These are phyloP conservation scores for Ramaria sp. DNA, from an alignment of 768 basidiomycete genomes.

Conservation along the genomic window DNA sequence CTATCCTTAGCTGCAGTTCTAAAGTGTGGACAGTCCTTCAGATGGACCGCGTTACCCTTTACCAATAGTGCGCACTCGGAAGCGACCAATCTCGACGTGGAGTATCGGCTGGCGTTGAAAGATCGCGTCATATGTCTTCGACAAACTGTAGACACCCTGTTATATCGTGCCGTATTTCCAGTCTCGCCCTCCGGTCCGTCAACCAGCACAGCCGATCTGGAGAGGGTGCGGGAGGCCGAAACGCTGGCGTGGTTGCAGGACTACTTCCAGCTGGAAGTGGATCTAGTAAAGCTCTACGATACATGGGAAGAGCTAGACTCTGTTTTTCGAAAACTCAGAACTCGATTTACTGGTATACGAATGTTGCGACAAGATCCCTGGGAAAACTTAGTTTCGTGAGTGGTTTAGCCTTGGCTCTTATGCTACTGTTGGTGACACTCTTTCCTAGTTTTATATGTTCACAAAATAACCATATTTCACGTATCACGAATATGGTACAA, in stretches of 20 bases:
- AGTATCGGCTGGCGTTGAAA: conserved; percentile 70
- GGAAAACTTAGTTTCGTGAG: conserved; percentile 91
- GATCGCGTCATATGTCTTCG: conserved; percentile 81
- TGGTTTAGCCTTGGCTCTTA: conserved; percentile 13
- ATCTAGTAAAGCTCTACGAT: conserved; percentile 59
- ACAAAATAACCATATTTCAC: conserved; percentile 90
- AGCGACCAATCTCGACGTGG: conserved; percentile 27
- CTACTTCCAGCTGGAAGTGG: conserved; percentile 83
- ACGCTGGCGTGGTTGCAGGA: conserved; percentile 67
- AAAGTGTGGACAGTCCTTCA: conserved; percentile 78
- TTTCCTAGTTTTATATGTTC: conserved; percentile 90
- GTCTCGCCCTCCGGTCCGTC: not conserved
- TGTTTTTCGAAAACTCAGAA: conserved; percentile 55
- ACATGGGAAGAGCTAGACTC: conserved; percentile 67
- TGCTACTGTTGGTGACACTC: too few relatives aligned
- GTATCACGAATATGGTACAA: conserved; percentile 91
- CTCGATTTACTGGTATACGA: conserved; percentile 70
- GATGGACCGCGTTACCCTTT: conserved; percentile 56
- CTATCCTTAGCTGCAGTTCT: conserved; percentile 70
- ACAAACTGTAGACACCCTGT: conserved; percentile 53
- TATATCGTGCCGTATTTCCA: conserved; percentile 65
- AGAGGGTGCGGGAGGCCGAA: conserved; percentile 34
- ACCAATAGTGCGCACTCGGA: conserved; percentile 11
- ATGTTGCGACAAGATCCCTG: conserved; percentile 90
- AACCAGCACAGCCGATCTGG: not conserved